Evolutionary conservation across 176 grass and related monocot genomes (phyloP), one percentile per base, ranked within the genome.

Genomic region (Aegilops bicornis): DNA sequence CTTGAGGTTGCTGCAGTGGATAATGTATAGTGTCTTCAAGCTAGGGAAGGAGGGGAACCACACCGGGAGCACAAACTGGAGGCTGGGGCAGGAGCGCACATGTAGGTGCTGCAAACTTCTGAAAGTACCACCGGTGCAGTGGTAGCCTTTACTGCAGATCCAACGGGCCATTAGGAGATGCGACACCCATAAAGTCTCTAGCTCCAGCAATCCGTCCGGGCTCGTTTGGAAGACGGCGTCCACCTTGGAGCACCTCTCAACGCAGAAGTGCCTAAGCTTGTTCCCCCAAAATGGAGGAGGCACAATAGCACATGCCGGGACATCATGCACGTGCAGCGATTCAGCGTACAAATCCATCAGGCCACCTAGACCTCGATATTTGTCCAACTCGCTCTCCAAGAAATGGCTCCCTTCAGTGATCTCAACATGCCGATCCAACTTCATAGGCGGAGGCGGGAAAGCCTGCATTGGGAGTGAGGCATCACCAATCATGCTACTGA

Each of bases 201-300:
- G 3, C 0, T 8, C 0, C 20, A 1, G 0, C 9, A 60, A 35
- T 9, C 2, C 73, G 5, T 23, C 0, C 2, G 6, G 0, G 0
- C 4, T 10, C 4, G 2, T 0, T 20, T 16, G 16, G 20, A 77
- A 85, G 61, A 77, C 22, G 5, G 29, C 4, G 0, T 66, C 42
- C 8, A 85, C 2, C 42, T 58, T 58, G 14, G 62, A 32, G 7
- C 74, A 85, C 33, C 83, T 78, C 32, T 78, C 83, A 1, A 62
- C 59, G 3, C 9, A 62, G 59, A n/a, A 24, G 22, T 7, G n/a
- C 59, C 7, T 40, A 1, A 85, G 67, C 13, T 73, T 1, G 1
- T 8, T 8, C 17, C 0, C 74, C 54, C 54, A 8, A 15, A 8
- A 0, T 0, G 3, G 0, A 0, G 1, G 0, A 30, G 43, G 1